These are phyloP conservation scores for Paramyrothecium roridum DNA, from an alignment of 2,329 filamentous ascomycete genomes.

Conservation along the genomic window DNA sequence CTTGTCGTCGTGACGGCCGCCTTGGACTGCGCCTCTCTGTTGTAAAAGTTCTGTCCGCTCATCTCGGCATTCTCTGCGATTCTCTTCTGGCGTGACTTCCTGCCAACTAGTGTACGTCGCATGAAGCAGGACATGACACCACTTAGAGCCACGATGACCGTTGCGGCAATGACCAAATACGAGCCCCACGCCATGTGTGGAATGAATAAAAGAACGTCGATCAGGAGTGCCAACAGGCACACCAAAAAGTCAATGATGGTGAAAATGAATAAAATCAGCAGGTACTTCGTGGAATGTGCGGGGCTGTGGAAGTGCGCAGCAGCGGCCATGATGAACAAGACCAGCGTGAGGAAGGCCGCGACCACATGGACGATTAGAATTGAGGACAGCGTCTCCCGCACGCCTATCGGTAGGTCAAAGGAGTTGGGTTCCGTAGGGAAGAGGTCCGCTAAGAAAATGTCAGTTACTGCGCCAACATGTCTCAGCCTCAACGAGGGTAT, in stretches of 20 bases:
- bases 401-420: conserved; percentile 55
- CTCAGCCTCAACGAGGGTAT: neutral
- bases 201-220: conserved; percentile 92
- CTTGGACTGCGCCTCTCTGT: conserved; percentile 59
- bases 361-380: conserved; percentile 93
- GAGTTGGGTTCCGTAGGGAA: conserved; percentile 26
- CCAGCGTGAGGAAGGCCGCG: conserved; percentile 78
- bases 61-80: conserved; percentile 95
- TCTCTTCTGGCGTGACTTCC: conserved; percentile 88
- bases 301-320: conserved; percentile 84
- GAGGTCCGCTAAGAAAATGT: conserved; percentile 15
- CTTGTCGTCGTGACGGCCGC: conserved; percentile 34
- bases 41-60: conserved; percentile 92
- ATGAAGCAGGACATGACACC: conserved; percentile 90
- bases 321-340: conserved; percentile 77
- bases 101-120: conserved; percentile 84
- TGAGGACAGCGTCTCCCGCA: conserved; percentile 68
- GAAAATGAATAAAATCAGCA: conserved; percentile 81
- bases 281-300: conserved; percentile 84
- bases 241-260: conserved; percentile 81
- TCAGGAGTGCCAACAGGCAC: conserved; percentile 81
- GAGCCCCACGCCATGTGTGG: conserved; percentile 93
- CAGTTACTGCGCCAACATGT: conserved; percentile 7
- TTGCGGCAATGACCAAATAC: conserved; percentile 87
- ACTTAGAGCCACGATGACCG: conserved; percentile 77